Evolutionary conservation across 352 stramenopile species (phyloP), one percentile per base, ranked within the genome.

Genomic region (Globisporangium rhizosaccharum): DNA sequence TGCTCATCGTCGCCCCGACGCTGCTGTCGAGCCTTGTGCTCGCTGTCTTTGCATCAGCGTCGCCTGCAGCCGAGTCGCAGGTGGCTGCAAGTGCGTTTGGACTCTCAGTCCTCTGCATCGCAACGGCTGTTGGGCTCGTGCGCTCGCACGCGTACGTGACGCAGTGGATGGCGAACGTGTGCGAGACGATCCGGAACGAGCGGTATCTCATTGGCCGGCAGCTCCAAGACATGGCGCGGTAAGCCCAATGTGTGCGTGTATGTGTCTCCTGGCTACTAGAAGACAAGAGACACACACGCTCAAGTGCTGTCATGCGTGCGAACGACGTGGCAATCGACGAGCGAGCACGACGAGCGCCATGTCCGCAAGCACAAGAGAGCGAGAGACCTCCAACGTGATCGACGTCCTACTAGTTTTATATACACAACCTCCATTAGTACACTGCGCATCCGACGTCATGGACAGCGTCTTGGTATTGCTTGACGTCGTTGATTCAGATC

Each of bases 131-230:
- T 12, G 56, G 73, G 44, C 46, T 87, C 9, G 45, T 82, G 39
- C 61, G 68, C 10, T 85, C 71, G 18, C 81, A 87, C 60, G 67
- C 70, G 37, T 57, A 74, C 41, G 68, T 91, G 46, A 65, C 57
- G 7, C 70, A 63, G 23, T 95, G 86, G 86, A 56, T 91, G 10
- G 67, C 73, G 4, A 80, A 82, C 15, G 65, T 95, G 26, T 81
- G 82, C 57, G 86, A 95, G 63, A 88, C 82, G 62, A 91, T 95
- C 51, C 84, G 84, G 28, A 92, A 95, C 65, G 86, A 95, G 60
- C 82, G 86, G 46, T 95, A 94, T 70, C 63, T 95, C 42, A 90
- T 95, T 59, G 86, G 86, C 42, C 84, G 85, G 5, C 74, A 94
- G 65, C 69, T 95, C 10, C 82, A 93, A 59, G 86, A 95, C 63